These are phyloP conservation scores for Lathyrus sativus DNA, from an alignment of 306 rosid species.

Conservation along the genomic window DNA sequence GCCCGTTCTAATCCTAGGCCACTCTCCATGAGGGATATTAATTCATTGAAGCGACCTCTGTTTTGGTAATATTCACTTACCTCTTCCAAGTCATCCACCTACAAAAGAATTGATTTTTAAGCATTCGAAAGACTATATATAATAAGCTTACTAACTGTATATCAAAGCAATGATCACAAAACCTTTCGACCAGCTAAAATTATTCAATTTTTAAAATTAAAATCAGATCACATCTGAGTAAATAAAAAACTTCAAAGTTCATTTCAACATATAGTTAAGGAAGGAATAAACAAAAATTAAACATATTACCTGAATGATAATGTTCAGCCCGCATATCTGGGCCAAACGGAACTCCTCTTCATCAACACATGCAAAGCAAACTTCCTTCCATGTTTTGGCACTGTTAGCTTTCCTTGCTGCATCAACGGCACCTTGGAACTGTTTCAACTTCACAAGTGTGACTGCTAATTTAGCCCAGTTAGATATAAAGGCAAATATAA, in stretches of 20 bases:
- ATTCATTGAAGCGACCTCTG: constrained; percentile 96
- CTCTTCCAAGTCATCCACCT: constrained; percentile 99
- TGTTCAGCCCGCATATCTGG: constrained; percentile 97
- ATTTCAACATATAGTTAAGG: constrained; percentile 15
- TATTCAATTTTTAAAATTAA: constrained; percentile 15
- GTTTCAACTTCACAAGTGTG: constrained; percentile 91
- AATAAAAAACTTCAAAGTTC: constrained; percentile 14
- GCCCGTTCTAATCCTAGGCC: constrained; percentile 98
- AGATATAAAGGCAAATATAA: constrained; percentile 88
- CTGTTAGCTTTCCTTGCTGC: constrained; percentile 99
- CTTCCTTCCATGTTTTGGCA: constrained; percentile 99
- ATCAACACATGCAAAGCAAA: constrained; percentile 98
- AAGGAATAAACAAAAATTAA: constrained; percentile 18
- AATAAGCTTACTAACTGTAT: constrained; percentile 30
- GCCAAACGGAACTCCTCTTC: constrained; percentile 99
- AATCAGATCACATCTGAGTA: constrained; percentile 9
- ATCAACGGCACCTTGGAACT: constrained; percentile 98
- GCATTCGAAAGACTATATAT: constrained; percentile 3
- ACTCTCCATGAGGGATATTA: constrained; percentile 98
- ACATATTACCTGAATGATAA: constrained; percentile 79
- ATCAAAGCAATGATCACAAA: constrained; percentile 17
- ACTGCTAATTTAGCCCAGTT: constrained; percentile 98
- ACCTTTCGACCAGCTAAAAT: constrained; percentile 24
- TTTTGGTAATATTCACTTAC: constrained; percentile 99
- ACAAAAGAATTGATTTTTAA: constrained; percentile 14